phyloP scores from a whole-genome alignment of 371 early-diverging fungal species.

The Phascolomyces articulosus region DNA sequence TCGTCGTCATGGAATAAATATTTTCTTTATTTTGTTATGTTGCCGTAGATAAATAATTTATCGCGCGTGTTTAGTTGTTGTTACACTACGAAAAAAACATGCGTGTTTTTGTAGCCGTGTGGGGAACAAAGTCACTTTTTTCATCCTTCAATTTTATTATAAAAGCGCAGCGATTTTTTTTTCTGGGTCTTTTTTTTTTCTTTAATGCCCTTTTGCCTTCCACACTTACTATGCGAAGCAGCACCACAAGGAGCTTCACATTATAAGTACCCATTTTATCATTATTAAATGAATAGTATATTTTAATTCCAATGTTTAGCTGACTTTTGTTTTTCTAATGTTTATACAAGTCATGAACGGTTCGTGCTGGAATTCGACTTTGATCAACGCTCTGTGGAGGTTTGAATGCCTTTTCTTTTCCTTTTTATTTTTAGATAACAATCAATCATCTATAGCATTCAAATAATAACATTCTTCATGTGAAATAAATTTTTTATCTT shows the following conservation, averaged over 20 bases:
- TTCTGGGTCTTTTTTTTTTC: background rate
- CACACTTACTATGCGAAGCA: slow-evolving; percentile 1
- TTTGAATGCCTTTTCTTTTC: slow-evolving; percentile 13
- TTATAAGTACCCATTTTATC: background rate
- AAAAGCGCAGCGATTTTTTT: background rate
- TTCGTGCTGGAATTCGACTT: slow-evolving; percentile 57
- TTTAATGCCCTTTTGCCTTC: slow-evolving; percentile 1
- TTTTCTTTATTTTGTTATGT: no score
- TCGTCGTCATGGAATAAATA: no score
- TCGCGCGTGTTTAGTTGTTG: no score
- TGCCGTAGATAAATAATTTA: no score
- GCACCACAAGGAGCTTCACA: background rate
- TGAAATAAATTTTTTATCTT: background rate
- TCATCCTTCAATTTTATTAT: background rate
- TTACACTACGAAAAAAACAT: no score
- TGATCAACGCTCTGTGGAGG: slow-evolving; percentile 43
- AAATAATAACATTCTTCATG: background rate
- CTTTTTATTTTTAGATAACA: background rate
- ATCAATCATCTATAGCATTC: background rate
- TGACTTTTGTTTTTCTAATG: slow-evolving; percentile 15
- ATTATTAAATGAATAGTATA: no score
- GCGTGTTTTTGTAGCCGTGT: no score
- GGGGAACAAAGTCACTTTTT: no score
- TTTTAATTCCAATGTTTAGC: slow-evolving; percentile 8
- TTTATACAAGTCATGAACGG: slow-evolving; percentile 54